Percentiles rank a stretch among this genome's conserved stretches.
These are phyloP conservation scores for Amorphotheca resinae DNA, from an alignment of 495 filamentous ascomycete species.

Conservation along the genomic window DNA sequence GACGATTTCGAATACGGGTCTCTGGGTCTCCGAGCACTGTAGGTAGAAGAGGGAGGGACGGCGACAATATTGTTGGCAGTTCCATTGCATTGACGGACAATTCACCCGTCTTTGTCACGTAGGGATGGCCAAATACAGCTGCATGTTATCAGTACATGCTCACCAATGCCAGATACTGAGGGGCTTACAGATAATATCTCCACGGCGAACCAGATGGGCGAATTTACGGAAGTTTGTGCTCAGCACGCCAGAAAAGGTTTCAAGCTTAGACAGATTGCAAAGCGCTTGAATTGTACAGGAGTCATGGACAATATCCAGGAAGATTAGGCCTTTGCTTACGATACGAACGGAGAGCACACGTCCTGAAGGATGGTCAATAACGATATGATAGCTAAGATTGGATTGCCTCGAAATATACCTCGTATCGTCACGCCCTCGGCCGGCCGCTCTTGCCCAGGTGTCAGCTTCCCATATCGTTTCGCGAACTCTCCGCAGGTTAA, in stretches of 20 bases:
- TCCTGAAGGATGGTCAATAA: conserved; percentile 19
- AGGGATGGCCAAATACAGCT: conserved; percentile 61
- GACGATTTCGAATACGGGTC: conserved; percentile 51
- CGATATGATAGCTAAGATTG: background rate
- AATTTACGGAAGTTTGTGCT: conserved; percentile 44
- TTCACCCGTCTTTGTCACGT: conserved; percentile 58
- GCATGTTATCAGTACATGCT: conserved; percentile 5
- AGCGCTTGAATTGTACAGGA: conserved; percentile 59
- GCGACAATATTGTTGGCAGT: conserved; percentile 59
- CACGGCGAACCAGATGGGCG: conserved; percentile 46
- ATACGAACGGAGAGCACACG: conserved; percentile 31
- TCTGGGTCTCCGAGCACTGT: conserved; percentile 50
- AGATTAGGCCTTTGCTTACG: conserved; percentile 58
- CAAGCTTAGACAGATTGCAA: conserved; percentile 48
- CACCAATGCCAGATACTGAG: background rate
- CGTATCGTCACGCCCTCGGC: conserved; percentile 32
- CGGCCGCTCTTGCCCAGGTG: conserved; percentile 2
- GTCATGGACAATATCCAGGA: conserved; percentile 67
- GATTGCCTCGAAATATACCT: conserved; percentile 17
- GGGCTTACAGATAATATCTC: conserved; percentile 66
- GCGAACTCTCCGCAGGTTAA: conserved; percentile 17
- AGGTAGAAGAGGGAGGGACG: conserved; percentile 65
- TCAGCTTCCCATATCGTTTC: conserved; percentile 21
- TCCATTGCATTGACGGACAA: conserved; percentile 57
- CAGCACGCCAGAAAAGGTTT: conserved; percentile 25